phyloP scores from a whole-genome alignment of 106 monocot species.

The Dendrobium nobile region DNA sequence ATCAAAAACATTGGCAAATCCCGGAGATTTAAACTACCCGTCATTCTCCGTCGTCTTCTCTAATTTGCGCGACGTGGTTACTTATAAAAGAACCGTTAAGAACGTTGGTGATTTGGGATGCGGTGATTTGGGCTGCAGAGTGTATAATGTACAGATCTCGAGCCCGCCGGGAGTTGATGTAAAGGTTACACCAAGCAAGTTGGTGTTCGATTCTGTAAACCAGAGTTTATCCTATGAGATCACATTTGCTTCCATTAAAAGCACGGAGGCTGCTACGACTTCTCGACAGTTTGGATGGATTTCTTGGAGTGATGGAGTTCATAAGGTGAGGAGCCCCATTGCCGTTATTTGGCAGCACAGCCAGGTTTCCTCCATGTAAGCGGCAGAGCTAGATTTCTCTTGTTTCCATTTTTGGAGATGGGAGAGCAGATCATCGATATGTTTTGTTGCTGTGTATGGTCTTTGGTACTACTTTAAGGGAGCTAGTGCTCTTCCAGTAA shows the following conservation, averaged over 20 bases:
- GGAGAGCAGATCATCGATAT: no score
- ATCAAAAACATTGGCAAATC: constrained; percentile 5
- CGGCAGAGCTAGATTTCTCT: neutral
- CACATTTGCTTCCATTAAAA: constrained; percentile 15
- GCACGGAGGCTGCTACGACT: neutral
- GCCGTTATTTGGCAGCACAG: constrained; percentile 49
- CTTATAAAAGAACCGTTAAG: constrained; percentile 4
- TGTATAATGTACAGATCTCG: neutral
- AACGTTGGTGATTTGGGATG: constrained; percentile 13
- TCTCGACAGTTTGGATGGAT: constrained; percentile 48
- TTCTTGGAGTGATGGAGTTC: constrained; percentile 59
- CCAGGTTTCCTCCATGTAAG: neutral
- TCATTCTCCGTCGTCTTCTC: constrained; percentile 34
- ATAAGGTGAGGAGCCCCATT: constrained; percentile 63
- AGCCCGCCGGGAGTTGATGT: neutral
- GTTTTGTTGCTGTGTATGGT: no score
- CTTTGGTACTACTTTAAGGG: no score
- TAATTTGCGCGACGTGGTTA: neutral
- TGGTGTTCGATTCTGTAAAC: neutral
- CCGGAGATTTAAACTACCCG: constrained; percentile 29
- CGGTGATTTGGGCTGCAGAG: neutral
- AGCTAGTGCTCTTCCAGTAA: no score
- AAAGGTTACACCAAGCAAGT: constrained; percentile 4
- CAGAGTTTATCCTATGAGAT: constrained; percentile 13
- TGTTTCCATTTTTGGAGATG: no score